Conservation (phyloP, 1,284 basidiomycete genomes). For the Sporisorium reilianum region DNA sequence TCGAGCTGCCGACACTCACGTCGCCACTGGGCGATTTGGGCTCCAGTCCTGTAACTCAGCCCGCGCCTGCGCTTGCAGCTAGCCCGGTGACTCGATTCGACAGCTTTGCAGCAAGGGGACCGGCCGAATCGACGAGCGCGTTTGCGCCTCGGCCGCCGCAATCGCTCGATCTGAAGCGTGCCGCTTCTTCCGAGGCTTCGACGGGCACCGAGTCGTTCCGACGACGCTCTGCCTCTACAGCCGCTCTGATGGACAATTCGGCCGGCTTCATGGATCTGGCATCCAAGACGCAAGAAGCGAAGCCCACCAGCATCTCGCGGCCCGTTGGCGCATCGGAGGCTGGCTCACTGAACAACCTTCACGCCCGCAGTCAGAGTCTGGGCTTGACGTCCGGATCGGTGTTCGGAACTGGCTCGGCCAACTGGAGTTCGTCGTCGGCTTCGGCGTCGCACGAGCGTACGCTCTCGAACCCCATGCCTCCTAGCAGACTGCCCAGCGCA, state of each 20-base stretch:
- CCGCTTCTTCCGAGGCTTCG: slow-evolving; percentile 5
- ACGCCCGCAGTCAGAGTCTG: slow-evolving; percentile 15
- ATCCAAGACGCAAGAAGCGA: neutral
- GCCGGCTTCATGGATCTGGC: slow-evolving; percentile 27
- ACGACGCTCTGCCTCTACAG: slow-evolving; percentile 43
- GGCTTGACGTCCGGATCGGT: neutral
- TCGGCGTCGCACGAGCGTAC: slow-evolving; percentile 24
- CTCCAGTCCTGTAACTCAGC: slow-evolving; percentile 1
- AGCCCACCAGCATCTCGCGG: slow-evolving; percentile 11
- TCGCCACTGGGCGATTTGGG: slow-evolving; percentile 18
- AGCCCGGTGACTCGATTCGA: slow-evolving; percentile 9
- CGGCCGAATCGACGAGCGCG: neutral
- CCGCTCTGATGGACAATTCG: slow-evolving; percentile 45
- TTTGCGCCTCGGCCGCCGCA: slow-evolving; percentile 5
- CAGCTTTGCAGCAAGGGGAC: neutral
- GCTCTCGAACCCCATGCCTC: slow-evolving; percentile 20
- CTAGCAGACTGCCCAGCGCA: neutral
- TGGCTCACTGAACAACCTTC: neutral
- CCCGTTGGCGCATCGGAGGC: slow-evolving; percentile 1
- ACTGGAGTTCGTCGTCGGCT: neutral
- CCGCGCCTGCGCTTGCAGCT: neutral
- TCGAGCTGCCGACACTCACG: slow-evolving; percentile 23
- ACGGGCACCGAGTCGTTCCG: slow-evolving; percentile 29
- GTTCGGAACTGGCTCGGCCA: neutral
- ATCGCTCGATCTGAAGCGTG: slow-evolving; percentile 26